Evolutionary conservation across 768 basidiomycete genomes (phyloP), one percentile per base, ranked within the genome.

Genomic region (Melanogaster broomeanus): DNA sequence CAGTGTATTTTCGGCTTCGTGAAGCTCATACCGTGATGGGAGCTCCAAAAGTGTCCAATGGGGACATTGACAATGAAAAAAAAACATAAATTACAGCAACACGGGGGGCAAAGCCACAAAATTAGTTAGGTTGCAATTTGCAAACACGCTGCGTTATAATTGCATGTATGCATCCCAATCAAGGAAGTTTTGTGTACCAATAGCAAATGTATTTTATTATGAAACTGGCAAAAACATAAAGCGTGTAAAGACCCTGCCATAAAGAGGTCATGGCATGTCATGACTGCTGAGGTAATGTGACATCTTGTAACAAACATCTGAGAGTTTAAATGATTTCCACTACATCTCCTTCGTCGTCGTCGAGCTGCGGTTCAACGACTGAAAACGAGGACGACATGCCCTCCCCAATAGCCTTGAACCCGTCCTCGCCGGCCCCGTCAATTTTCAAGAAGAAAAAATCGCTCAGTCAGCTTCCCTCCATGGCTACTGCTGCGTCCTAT

Each of bases 381-480:
- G 45, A 30, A 30, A 39, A 35, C 51, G 42, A 42, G 30, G 41
- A 31, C 51, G 30, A 48, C 24, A 74, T 76, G 73, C 72, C 81
- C 43, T 87, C 86, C 4, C 86, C 86, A 35, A 87, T 87, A 74
- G 86, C 85, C 0, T 63, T 87, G 52, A 74, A 73, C 53, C 76
- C 80, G 53, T 67, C 78, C 12, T 74, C 79, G 21, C 75, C 77
- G 22, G 70, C 74, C 0, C 65, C 75, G 33, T 85, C 84, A 25
- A 81, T 85, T 21, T 85, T 87, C 72, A 81, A 77, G 71, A 81
- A 78, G 74, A 86, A 86, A 61, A 69, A 68, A 40, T 72, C 76
- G 9, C 42, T 60, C 12, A 55, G 58, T 2, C 70, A 65, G 51
- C 38, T 71, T 18, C 61, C 76, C 0, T 70, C 74, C 48, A 69